Percentiles rank a stretch among this genome's conserved stretches.
Evolutionary conservation across 306 rosid species (phyloP).

Genomic region (Canavalia gladiata): DNA sequence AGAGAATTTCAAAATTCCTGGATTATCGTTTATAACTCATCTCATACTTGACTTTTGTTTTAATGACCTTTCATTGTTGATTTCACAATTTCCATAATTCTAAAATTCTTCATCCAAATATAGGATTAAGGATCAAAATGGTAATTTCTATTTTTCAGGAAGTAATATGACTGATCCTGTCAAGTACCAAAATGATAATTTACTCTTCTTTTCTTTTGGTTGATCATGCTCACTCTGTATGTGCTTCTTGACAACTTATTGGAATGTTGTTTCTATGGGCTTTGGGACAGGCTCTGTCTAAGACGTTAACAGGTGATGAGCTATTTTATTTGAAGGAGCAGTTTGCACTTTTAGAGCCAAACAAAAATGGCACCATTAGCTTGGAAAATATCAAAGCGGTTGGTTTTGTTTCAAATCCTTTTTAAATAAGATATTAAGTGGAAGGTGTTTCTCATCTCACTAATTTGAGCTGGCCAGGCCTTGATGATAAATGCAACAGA

Average conservation of each 20-base stretch:
- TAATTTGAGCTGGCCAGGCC: slow-evolving; percentile 55
- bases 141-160: too few relatives aligned
- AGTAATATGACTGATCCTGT: too few relatives aligned
- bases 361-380: slow-evolving; percentile 77
- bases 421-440: slow-evolving; percentile 14
- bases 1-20: too few relatives aligned
- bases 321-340: slow-evolving; percentile 69
- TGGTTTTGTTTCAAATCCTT: slow-evolving; percentile 50
- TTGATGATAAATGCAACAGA: slow-evolving; percentile 76
- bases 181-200: too few relatives aligned
- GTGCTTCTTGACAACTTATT: slow-evolving; percentile 8
- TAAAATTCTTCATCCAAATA: too few relatives aligned
- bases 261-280: slow-evolving; percentile 30
- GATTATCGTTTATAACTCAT: too few relatives aligned
- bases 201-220: too few relatives aligned
- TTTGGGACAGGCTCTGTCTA: slow-evolving; percentile 73
- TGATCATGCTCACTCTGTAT: not conserved
- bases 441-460: slow-evolving; percentile 43
- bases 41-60: too few relatives aligned
- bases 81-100: too few relatives aligned
- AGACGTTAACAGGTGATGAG: slow-evolving; percentile 69
- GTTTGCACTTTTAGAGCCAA: slow-evolving; percentile 75
- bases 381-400: slow-evolving; percentile 79
- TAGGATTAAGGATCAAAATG: too few relatives aligned
- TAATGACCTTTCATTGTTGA: too few relatives aligned